Percentiles rank a stretch among this genome's conserved stretches.
These are phyloP conservation scores for Populus trichocarpa DNA, from an alignment of 441 rosid species.

Conservation along the genomic window DNA sequence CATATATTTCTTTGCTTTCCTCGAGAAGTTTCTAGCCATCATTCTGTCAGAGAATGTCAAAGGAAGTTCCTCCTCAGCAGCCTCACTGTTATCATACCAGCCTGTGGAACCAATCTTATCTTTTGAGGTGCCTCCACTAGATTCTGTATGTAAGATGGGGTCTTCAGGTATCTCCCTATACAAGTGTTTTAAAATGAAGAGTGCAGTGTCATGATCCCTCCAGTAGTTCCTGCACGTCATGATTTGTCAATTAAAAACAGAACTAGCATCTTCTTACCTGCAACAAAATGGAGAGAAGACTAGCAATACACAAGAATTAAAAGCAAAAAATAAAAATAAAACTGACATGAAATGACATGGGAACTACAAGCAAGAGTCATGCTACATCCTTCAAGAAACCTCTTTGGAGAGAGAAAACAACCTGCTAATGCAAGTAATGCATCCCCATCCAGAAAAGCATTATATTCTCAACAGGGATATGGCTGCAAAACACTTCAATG, in stretches of 20 bases:
- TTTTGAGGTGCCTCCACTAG: constrained; percentile 27
- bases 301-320: background rate
- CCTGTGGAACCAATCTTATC: constrained; percentile 28
- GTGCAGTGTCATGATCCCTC: constrained; percentile 92
- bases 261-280: background rate
- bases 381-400: background rate
- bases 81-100: constrained; percentile 49
- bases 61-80: constrained; percentile 71
- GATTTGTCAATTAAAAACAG: constrained; percentile 5
- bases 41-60: constrained; percentile 64
- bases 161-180: constrained; percentile 70
- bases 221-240: constrained; percentile 74
- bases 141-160: constrained; percentile 27
- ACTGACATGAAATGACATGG: background rate
- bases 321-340: background rate
- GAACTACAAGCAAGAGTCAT: background rate
- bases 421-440: background rate
- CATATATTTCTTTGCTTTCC: constrained; percentile 47
- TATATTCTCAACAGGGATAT: background rate
- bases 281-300: background rate
- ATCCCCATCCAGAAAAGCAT: background rate
- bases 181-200: constrained; percentile 83
- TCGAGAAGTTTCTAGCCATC: constrained; percentile 50
- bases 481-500: background rate
- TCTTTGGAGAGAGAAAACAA: background rate